phyloP scores from a whole-genome alignment of 1,139 yeast genomes.

The Yamadazyma diospyri region DNA sequence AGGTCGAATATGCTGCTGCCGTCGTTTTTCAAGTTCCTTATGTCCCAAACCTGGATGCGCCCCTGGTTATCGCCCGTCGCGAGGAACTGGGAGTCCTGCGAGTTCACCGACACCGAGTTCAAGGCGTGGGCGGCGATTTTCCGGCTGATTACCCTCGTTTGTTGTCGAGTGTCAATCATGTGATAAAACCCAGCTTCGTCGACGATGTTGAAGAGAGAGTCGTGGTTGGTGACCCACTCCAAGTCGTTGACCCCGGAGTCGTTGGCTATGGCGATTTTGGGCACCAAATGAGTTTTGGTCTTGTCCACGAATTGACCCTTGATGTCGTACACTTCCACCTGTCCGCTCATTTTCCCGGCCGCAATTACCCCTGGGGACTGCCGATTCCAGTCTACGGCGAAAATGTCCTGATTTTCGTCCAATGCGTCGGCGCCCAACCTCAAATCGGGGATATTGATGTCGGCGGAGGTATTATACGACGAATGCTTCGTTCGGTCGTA shows the following conservation, averaged over 20 bases:
- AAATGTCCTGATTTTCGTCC: conserved; percentile 25
- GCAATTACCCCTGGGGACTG: conserved; percentile 35
- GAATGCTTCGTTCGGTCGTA: conserved; percentile 55
- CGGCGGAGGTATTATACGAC: conserved; percentile 32
- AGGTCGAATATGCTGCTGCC: conserved; percentile 14
- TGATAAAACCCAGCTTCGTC: conserved; percentile 53
- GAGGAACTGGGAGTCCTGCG: conserved; percentile 45
- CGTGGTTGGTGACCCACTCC: conserved; percentile 59
- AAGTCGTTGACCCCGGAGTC: conserved; percentile 56
- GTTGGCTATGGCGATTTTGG: conserved; percentile 7
- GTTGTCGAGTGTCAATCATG: conserved; percentile 47
- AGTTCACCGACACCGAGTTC: conserved; percentile 66
- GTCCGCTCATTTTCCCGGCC: conserved; percentile 37
- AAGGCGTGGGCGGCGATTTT: conserved; percentile 46
- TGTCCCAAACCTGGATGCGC: conserved; percentile 61
- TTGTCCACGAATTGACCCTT: conserved; percentile 18
- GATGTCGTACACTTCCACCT: conserved; percentile 33
- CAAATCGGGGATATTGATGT: conserved; percentile 31
- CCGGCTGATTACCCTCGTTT: conserved; percentile 18
- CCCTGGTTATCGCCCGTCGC: conserved; percentile 76
- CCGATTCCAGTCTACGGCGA: conserved; percentile 45
- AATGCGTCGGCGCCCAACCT: conserved; percentile 16
- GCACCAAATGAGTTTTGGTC: conserved; percentile 6
- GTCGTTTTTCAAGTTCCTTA: conserved; percentile 41
- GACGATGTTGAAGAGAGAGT: conserved; percentile 50